Conservation (phyloP, 2,329 filamentous ascomycete species). For the Colletotrichum liriopes region DNA sequence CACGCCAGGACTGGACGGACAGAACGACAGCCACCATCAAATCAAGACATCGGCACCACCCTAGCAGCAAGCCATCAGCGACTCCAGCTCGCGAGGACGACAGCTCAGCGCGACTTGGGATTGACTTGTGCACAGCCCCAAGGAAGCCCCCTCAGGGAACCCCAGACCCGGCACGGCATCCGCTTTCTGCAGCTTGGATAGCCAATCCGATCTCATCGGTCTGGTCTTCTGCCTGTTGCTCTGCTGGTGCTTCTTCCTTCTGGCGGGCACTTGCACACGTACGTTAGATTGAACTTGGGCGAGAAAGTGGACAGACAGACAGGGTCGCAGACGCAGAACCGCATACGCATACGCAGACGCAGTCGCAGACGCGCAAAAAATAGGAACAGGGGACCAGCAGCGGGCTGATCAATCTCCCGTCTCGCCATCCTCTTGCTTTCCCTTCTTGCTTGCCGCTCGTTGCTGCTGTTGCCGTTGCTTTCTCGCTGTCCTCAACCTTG, state of each 20-base stretch:
- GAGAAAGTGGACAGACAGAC: slow-evolving; percentile 39
- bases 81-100: slow-evolving; percentile 24
- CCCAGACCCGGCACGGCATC: slow-evolving; percentile 37
- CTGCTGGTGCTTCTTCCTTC: slow-evolving; percentile 31
- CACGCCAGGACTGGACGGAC: slow-evolving; percentile 31
- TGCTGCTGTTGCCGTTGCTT: slow-evolving; percentile 28
- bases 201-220: slow-evolving; percentile 28
- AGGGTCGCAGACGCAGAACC: slow-evolving; percentile 28
- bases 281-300: slow-evolving; percentile 33
- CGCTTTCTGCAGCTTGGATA: slow-evolving; percentile 37
- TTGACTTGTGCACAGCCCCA: slow-evolving; percentile 42
- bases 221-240: slow-evolving; percentile 39
- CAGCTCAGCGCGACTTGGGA: slow-evolving; percentile 27
- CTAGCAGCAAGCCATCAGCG: slow-evolving; percentile 33
- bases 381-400: slow-evolving; percentile 38
- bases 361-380: slow-evolving; percentile 37
- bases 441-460: slow-evolving; percentile 24
- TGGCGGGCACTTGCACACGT: slow-evolving; percentile 28
- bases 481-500: slow-evolving; percentile 15
- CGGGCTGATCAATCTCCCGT: slow-evolving; percentile 31
- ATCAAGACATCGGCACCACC: slow-evolving; percentile 34
- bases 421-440: slow-evolving; percentile 35
- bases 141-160: slow-evolving; percentile 40
- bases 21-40: slow-evolving; percentile 27
- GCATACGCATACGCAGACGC: slow-evolving; percentile 1